Evolutionary conservation across 495 filamentous ascomycete species (phyloP).

Genomic region (Penicillium canescens): DNA sequence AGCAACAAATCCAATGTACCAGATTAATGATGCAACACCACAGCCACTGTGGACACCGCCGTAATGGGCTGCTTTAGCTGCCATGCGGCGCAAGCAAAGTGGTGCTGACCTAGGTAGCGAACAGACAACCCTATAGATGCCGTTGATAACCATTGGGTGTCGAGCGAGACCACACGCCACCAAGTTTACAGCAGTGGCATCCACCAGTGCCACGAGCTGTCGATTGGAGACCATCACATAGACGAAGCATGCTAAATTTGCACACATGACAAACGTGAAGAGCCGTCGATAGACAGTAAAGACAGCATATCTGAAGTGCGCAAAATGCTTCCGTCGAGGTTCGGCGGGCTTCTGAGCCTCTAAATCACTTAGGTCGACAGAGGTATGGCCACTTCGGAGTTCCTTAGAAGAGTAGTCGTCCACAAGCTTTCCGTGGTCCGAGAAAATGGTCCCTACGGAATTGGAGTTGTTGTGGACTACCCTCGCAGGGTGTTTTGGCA

Average conservation of each 20-base stretch:
- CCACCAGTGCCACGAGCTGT: conserved; percentile 23
- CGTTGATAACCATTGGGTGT: conserved; percentile 68
- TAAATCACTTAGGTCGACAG: conserved; percentile 5
- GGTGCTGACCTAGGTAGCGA: conserved; percentile 56
- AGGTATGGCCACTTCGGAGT: background rate
- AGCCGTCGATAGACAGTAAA: conserved; percentile 44
- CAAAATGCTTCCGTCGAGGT: conserved; percentile 13
- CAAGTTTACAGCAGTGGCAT: conserved; percentile 45
- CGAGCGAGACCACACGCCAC: conserved; percentile 53
- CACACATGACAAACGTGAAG: conserved; percentile 41
- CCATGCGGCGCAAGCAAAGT: conserved; percentile 54
- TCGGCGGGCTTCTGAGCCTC: conserved; percentile 9
- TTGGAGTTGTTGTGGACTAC: conserved; percentile 3
- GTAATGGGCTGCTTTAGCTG: conserved; percentile 68
- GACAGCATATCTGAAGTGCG: conserved; percentile 25
- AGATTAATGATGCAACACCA: conserved; percentile 60
- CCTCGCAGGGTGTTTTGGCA: conserved; percentile 9
- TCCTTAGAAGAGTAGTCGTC: conserved; percentile 4
- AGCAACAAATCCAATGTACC: conserved; percentile 57
- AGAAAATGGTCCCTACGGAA: conserved; percentile 1
- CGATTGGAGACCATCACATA: conserved; percentile 24
- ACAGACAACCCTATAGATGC: conserved; percentile 57
- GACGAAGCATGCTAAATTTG: conserved; percentile 45
- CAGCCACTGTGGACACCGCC: conserved; percentile 71
- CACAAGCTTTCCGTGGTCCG: conserved; percentile 1